Evolutionary conservation across 495 filamentous ascomycete genomes (phyloP), one percentile per base, ranked within the genome.

Genomic region (Lepidopterella palustris): DNA sequence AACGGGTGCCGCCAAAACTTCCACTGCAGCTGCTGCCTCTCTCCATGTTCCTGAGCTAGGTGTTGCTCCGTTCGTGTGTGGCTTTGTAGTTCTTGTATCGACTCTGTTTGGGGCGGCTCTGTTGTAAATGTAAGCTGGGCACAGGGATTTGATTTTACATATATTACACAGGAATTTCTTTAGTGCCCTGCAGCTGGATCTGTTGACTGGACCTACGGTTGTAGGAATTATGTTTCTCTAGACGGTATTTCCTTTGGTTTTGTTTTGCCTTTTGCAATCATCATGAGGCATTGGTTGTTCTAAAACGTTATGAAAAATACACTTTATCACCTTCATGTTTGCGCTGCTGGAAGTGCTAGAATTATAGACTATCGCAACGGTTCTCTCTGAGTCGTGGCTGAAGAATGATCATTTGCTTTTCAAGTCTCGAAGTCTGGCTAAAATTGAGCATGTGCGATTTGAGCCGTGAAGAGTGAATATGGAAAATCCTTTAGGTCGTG

Each of bases 91-190:
- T 11, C 45, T 73, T 6, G 57, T 59, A 21, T 86, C 86, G 49
- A 82, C 82, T 21, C 53, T 91, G 21, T 75, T 85, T 45, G 88
- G 88, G 29, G 83, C 86, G 29, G 69, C 84, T 35, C 65, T 91
- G 23, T 66, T 88, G 66, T 87, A 64, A 52, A 28, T 40, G 29
- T 28, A 10, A 39, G 45, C 27, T 20, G 5, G 24, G 24, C 27
- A 2, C 15, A 24, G n/a, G 23, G 23, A 25, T 24, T 13, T 50
- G 6, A 5, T 50, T 50, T 25, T 24, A 50, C 47, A 50, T 18
- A 24, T 50, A 24, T 24, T 24, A 50, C 23, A 21, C 47, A 10
- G 24, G 21, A 24, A 25, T 50, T 18, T 50, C 47, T 50, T 50
- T 25, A 50, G 23, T 27, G 47, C 20, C 21, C 47, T 50, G 47